Base-by-base conservation (phyloP, 202 grass and related monocot species). In the Schoenoplectus triqueter region DNA sequence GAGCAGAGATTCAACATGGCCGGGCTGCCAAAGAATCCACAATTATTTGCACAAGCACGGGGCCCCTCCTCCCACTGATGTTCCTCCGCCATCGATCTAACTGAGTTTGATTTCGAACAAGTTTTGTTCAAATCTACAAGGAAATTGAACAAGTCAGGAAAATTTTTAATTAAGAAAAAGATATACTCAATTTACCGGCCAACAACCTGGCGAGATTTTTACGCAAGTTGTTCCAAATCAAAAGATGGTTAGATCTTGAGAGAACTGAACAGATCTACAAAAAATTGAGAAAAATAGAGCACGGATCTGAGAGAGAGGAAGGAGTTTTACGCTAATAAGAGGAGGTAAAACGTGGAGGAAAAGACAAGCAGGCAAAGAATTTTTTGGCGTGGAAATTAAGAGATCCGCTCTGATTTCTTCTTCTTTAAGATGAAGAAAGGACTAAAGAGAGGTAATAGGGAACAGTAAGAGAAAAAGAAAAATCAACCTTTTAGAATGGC, bases 1-100 rank as follows among this genome's bases (percentile, higher is more conserved):
- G 86, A 88, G 61, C 86, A 88, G 59, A 88, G 81, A 79, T 88
- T 84, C 40, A 78, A 42, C 7, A 62, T 88, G 17, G 67, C 81
- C 4, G 81, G 64, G 9, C 71, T 84, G 11, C 86, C 86, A 7
- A 88, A 88, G 81, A 84, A 88, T 4, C 86, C 86, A 48, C 86
- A 88, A 17, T 84, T 88, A 44, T 84, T 88, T 7, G 81, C 71
- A 17, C 86, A 88, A 20, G 64, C 49, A n/a, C 55, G 83, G 3
- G 54, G 83, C 10, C 72, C 83, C 52, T 85, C 70, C 69, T 65
- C 42, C 41, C 64, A 64, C 18, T 82, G 15, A 42, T 83, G 81
- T 56, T 70, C 64, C 64, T 83, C 64, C 6, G 81, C 81, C 81
- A 83, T 83, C 21, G 31, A 83, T 69, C 22, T 69, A 47, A 67